A percentile compares a stretch with the other conserved stretches of the same genome.
Conservation (phyloP, 306 rosid species). For the Glycine soja region DNA sequence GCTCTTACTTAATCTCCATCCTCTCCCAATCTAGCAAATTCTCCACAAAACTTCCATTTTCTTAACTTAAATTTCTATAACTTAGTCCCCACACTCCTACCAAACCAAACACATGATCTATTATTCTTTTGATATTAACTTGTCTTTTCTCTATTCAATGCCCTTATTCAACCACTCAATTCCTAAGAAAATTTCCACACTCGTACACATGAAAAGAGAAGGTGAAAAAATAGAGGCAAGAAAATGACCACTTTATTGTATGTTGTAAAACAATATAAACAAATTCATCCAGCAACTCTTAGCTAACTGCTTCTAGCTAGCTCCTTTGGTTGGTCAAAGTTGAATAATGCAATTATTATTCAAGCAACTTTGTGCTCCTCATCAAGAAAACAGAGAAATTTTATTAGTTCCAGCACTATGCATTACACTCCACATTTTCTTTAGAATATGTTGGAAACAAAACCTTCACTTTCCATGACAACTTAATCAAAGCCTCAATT, state of each 20-base stretch:
- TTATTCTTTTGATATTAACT: slow-evolving; percentile 32
- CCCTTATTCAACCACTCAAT: slow-evolving; percentile 57
- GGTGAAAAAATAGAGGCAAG: neutral
- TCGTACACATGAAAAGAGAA: slow-evolving; percentile 16
- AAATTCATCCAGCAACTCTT: slow-evolving; percentile 37
- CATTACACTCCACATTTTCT: slow-evolving; percentile 41
- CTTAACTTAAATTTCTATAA: slow-evolving; percentile 38
- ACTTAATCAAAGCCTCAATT: slow-evolving; percentile 32
- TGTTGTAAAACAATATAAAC: slow-evolving; percentile 41
- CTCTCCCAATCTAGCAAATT: slow-evolving; percentile 48
- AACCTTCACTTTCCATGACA: slow-evolving; percentile 36
- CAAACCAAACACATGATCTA: slow-evolving; percentile 53
- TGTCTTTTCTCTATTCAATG: slow-evolving; percentile 40
- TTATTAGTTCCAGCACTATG: neutral
- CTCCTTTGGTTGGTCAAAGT: slow-evolving; percentile 37
- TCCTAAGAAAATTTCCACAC: neutral
- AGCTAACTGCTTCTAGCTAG: slow-evolving; percentile 25
- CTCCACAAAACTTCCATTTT: slow-evolving; percentile 53
- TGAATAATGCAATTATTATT: slow-evolving; percentile 37
- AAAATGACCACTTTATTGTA: slow-evolving; percentile 30
- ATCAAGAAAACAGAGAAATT: slow-evolving; percentile 8
- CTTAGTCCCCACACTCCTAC: slow-evolving; percentile 48
- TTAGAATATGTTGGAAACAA: slow-evolving; percentile 25
- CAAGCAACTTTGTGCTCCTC: slow-evolving; percentile 24
- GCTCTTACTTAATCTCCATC: slow-evolving; percentile 55